Percentiles rank a stretch among this genome's conserved stretches.
Conservation (phyloP, 179 eudicot genomes). For the Spergularia azorica region DNA sequence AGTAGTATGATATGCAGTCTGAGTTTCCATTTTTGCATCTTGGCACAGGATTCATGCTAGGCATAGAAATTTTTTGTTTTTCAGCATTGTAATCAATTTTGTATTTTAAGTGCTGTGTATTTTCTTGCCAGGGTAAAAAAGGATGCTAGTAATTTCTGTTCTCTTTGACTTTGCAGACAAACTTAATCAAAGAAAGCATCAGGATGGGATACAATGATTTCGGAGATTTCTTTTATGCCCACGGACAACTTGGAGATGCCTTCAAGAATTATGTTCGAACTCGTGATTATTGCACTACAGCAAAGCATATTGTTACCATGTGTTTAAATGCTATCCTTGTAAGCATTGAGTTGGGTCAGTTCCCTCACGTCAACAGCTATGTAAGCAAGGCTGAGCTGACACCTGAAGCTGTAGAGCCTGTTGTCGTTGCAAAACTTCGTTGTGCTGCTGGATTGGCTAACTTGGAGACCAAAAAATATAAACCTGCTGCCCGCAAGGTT, state of each 20-base stretch:
- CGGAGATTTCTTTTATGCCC: slow-evolving; percentile 87
- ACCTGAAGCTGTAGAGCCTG: slow-evolving; percentile 60
- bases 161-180: slow-evolving; percentile 59
- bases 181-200: slow-evolving; percentile 96
- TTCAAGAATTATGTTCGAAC: slow-evolving; percentile 88
- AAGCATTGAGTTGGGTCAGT: slow-evolving; percentile 96
- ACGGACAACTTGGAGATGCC: slow-evolving; percentile 89
- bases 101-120: background rate
- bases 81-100: no score
- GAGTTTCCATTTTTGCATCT: background rate
- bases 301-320: slow-evolving; percentile 87
- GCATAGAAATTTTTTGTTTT: background rate
- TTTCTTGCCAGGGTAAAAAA: no score
- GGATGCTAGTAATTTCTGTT: background rate
- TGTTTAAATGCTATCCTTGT: slow-evolving; percentile 90
- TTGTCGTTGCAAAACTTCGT: slow-evolving; percentile 66
- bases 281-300: slow-evolving; percentile 96
- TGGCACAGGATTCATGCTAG: background rate
- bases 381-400: slow-evolving; percentile 88
- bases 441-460: slow-evolving; percentile 91
- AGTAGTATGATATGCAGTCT: background rate
- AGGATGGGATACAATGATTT: slow-evolving; percentile 98
- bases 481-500: slow-evolving; percentile 97
- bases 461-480: slow-evolving; percentile 76
- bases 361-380: slow-evolving; percentile 86